Evolutionary conservation across 2,329 filamentous ascomycete genomes (phyloP).

Genomic region (Graphiopsis chlorocephala): DNA sequence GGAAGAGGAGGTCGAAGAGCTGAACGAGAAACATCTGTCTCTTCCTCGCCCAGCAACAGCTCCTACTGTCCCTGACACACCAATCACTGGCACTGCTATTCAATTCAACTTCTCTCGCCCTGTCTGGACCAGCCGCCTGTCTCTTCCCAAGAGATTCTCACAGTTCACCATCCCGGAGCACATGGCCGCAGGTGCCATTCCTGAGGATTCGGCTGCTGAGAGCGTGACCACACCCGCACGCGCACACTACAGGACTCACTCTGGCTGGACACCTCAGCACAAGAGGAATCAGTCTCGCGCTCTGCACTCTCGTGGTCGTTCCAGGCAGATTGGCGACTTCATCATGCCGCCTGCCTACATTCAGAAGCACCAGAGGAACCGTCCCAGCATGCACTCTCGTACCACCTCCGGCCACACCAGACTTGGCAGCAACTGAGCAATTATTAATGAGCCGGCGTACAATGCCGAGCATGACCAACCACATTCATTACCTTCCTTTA

Average conservation of each 20-base stretch:
- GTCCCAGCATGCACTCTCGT: conserved; percentile 12
- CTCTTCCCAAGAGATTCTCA: conserved; percentile 13
- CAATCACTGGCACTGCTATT: conserved; percentile 15
- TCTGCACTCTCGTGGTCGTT: conserved; percentile 10
- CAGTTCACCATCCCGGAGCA: conserved; percentile 16
- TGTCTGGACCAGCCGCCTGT: conserved; percentile 12
- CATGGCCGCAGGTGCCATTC: conserved; percentile 15
- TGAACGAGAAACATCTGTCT: conserved; percentile 16
- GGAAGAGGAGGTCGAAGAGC: conserved; percentile 8
- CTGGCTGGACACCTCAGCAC: conserved; percentile 13
- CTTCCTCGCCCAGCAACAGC: conserved; percentile 14
- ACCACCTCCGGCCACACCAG: conserved; percentile 15
- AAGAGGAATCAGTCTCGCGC: conserved; percentile 10
- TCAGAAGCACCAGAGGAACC: conserved; percentile 15
- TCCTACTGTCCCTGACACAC: conserved; percentile 12
- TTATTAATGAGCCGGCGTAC: conserved; percentile 2
- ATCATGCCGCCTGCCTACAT: conserved; percentile 15
- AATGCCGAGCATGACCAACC: conserved; percentile 13
- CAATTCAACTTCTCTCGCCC: conserved; percentile 17
- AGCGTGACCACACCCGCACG: conserved; percentile 6
- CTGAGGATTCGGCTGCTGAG: conserved; percentile 5
- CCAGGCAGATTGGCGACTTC: conserved; percentile 14
- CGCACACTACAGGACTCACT: conserved; percentile 11
- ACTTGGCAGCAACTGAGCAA: conserved; percentile 13
- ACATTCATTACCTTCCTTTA: conserved; percentile 15